These are phyloP conservation scores for Nigrospora osmanthi DNA, from an alignment of 2,329 filamentous ascomycete genomes.

Conservation along the genomic window DNA sequence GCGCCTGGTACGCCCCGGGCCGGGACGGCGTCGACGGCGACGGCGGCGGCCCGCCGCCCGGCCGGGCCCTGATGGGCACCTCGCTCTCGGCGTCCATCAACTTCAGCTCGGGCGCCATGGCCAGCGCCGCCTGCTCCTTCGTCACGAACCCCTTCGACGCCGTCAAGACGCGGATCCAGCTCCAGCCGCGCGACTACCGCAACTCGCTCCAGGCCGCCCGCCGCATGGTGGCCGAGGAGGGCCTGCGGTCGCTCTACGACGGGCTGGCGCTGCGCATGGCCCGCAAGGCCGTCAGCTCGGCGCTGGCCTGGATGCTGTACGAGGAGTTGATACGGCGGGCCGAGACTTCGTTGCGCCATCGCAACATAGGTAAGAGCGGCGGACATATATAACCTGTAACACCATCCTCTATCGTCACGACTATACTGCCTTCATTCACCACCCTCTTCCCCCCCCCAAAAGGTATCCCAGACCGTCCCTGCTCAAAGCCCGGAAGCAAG, in stretches of 20 bases:
- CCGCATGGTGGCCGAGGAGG: constrained; percentile 77
- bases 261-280: constrained; percentile 81
- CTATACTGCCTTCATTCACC: neutral
- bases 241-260: constrained; percentile 72
- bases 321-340: constrained; percentile 82
- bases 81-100: constrained; percentile 63
- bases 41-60: too few relatives aligned
- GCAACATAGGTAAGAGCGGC: constrained; percentile 4
- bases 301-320: constrained; percentile 96
- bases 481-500: neutral
- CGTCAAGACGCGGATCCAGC: constrained; percentile 88
- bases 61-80: constrained; percentile 20
- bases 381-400: constrained; percentile 13
- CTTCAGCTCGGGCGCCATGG: constrained; percentile 73
- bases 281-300: constrained; percentile 85
- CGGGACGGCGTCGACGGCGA: too few relatives aligned
- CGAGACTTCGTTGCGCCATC: constrained; percentile 24
- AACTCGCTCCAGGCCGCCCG: constrained; percentile 74
- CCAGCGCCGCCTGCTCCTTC: constrained; percentile 75
- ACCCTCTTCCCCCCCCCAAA: too few relatives aligned
- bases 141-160: constrained; percentile 96
- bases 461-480: neutral
- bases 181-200: constrained; percentile 74
- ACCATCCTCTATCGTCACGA: too few relatives aligned
- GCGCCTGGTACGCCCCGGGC: constrained; percentile 15